These are phyloP conservation scores for Gypsophila paniculata DNA, from an alignment of 179 eudicot species.

Conservation along the genomic window DNA sequence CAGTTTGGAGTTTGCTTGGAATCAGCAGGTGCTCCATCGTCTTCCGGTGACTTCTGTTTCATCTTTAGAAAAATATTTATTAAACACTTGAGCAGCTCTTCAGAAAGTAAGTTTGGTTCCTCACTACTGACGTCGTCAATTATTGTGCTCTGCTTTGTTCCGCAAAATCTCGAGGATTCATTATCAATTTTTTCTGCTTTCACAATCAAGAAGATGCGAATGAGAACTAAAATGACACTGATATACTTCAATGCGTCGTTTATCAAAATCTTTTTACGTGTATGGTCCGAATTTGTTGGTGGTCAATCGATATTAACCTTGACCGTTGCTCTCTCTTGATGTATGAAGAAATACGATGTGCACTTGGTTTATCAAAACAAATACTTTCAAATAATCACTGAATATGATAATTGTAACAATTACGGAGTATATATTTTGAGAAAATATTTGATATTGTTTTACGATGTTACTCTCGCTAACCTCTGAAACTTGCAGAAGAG, in stretches of 20 bases:
- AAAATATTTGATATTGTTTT: neutral
- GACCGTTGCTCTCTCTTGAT: neutral
- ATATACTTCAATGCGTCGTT: neutral
- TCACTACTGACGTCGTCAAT: slow-evolving; percentile 31
- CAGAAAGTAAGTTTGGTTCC: slow-evolving; percentile 70
- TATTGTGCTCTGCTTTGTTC: slow-evolving; percentile 17
- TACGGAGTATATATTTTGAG: no score
- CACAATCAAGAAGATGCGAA: neutral
- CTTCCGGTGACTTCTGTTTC: slow-evolving; percentile 36
- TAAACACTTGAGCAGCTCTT: slow-evolving; percentile 65
- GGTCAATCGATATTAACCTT: neutral
- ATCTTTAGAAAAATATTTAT: slow-evolving; percentile 58
- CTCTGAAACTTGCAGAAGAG: slow-evolving; percentile 33
- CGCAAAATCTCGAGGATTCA: slow-evolving; percentile 20
- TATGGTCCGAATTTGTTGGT: neutral
- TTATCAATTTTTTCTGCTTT: slow-evolving; percentile 27
- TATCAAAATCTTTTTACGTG: neutral
- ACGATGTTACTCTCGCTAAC: slow-evolving; percentile 17
- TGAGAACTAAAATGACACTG: neutral
- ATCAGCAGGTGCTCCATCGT: slow-evolving; percentile 33
- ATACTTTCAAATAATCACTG: no score
- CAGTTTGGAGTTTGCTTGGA: slow-evolving; percentile 44
- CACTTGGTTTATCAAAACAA: neutral
- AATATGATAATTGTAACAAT: no score
- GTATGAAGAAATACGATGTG: neutral